Evolutionary conservation across 2,329 filamentous ascomycete species (phyloP).

Genomic region (Paecilomyces fulvus): DNA sequence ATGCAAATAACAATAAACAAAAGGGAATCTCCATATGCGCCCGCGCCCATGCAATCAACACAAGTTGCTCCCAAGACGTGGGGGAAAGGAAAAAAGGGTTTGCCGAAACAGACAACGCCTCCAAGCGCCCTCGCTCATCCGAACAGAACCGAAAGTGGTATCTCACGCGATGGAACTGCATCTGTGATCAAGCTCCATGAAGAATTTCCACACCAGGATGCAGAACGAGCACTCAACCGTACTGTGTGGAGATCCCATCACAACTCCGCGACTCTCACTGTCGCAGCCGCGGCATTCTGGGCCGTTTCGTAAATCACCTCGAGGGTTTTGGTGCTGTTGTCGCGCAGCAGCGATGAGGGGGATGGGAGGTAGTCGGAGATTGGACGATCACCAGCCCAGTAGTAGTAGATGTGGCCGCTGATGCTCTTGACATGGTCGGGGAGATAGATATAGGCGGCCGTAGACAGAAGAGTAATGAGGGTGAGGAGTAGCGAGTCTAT

Average conservation of each 20-base stretch:
- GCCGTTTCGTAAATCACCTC: constrained; percentile 44
- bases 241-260: constrained; percentile 9
- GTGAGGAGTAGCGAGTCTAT: constrained; percentile 87
- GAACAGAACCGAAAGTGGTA: not conserved
- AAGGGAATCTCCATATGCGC: not conserved
- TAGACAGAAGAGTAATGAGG: constrained; percentile 74
- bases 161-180: not conserved
- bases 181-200: constrained; percentile 1
- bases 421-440: constrained; percentile 83
- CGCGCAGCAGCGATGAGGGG: constrained; percentile 25
- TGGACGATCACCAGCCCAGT: constrained; percentile 68
- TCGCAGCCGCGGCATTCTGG: constrained; percentile 32
- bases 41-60: not conserved
- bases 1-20: not conserved
- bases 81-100: not conserved
- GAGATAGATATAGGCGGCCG: constrained; percentile 84
- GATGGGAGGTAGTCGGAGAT: constrained; percentile 26
- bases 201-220: not conserved
- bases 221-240: not conserved
- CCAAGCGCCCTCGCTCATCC: constrained; percentile 2
- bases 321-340: constrained; percentile 19
- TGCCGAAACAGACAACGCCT: not conserved
- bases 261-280: constrained; percentile 22
- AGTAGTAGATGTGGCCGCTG: constrained; percentile 82
- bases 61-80: not conserved